Evolutionary conservation across 768 basidiomycete genomes (phyloP), one percentile per base, ranked within the genome.

Genomic region (Rhodosporidiobolus sp.): DNA sequence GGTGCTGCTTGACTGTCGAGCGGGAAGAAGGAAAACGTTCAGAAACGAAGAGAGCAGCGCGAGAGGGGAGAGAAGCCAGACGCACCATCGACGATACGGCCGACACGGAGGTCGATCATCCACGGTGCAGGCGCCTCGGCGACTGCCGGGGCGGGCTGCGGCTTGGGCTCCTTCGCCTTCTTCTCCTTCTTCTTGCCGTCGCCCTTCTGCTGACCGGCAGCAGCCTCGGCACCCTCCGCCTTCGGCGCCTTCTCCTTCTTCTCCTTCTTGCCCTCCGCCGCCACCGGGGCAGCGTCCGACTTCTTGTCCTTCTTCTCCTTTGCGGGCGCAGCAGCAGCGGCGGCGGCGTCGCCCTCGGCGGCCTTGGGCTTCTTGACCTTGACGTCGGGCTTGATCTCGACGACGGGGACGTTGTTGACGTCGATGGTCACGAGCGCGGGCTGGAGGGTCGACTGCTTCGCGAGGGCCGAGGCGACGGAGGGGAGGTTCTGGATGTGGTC

Each of bases 81-180:
- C 87, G 79, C 77, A 95, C 94, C 87, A 79, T 96, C 91, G 26
- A 97, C 83, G 74, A 98, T 95, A 76, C 87, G 89, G 6, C 96
- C 95, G 6, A 99, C 92, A 57, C 95, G 87, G 72, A 99, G 85
- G 78, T 99, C 96, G 78, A 99, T 90, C 94, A 98, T 97, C 55
- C 92, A 93, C 22, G 96, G 96, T 26, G 88, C 84, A 46, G 94
- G 93, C 74, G 85, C 85, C 75, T 92, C 93, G 69, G 86, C 87
- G 56, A 85, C 83, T 14, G 78, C 73, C 58, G 84, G 80, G 22
- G 80, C 43, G 66, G 79, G 57, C 43, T 74, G 75, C 73, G 80
- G 67, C 64, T 57, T 69, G 61, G 53, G 76, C 82, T 82, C 77
- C 83, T 83, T 45, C 32, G 81, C 81, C 80, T 72, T 83, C 83